phyloP scores from a whole-genome alignment of 2,329 filamentous ascomycete genomes.

The Cladosporium sp. region DNA sequence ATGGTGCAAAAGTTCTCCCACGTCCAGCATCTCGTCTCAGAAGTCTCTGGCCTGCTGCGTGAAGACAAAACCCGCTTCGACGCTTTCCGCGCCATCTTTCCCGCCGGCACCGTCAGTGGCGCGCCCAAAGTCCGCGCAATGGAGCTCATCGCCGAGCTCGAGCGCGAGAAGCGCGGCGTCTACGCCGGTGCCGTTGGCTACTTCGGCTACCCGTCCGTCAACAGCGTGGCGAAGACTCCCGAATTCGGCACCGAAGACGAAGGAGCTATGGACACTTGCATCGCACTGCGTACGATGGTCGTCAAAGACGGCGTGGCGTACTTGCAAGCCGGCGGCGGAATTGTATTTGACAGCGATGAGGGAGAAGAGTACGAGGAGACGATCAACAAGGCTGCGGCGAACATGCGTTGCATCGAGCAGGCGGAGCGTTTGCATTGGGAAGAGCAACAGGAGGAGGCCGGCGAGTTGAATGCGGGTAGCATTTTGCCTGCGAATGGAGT shows the following conservation, averaged over 20 bases:
- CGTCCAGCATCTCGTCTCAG: conserved; percentile 93
- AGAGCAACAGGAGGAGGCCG: conserved; percentile 34
- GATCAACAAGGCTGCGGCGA: conserved; percentile 90
- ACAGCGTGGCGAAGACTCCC: conserved; percentile 50
- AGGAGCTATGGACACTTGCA: conserved; percentile 88
- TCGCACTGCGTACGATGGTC: conserved; percentile 85
- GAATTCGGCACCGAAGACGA: conserved; percentile 51
- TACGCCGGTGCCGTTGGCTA: conserved; percentile 97
- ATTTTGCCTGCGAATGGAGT: neutral
- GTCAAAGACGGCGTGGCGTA: conserved; percentile 89
- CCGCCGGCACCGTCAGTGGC: conserved; percentile 90
- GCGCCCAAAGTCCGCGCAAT: conserved; percentile 95
- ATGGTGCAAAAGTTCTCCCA: conserved; percentile 92
- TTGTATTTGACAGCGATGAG: conserved; percentile 88
- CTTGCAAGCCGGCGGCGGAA: conserved; percentile 81
- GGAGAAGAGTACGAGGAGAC: conserved; percentile 95
- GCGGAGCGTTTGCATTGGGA: conserved; percentile 68
- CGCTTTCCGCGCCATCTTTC: conserved; percentile 90
- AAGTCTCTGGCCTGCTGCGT: conserved; percentile 87
- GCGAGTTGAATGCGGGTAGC: neutral
- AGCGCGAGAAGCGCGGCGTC: conserved; percentile 87
- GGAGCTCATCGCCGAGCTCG: conserved; percentile 93
- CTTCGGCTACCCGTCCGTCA: conserved; percentile 79
- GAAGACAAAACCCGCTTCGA: conserved; percentile 85
- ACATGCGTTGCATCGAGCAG: conserved; percentile 80